These are phyloP conservation scores for Parafenestella ontariensis DNA, from an alignment of 2,329 filamentous ascomycete genomes.

Conservation along the genomic window DNA sequence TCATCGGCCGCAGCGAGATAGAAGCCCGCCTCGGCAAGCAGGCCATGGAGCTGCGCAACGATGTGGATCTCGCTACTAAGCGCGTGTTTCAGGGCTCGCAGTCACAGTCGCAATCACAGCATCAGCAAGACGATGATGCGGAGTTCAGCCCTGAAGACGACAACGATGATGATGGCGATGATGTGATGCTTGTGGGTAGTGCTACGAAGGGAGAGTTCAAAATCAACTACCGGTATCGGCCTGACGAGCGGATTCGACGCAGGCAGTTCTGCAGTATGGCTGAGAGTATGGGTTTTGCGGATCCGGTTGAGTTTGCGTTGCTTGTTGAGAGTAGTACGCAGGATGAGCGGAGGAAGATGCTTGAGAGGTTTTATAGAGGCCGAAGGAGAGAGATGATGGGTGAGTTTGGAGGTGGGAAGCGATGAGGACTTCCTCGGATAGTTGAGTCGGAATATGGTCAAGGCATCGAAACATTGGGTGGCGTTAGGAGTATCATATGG, in stretches of 20 bases:
- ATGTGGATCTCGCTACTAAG: constrained; percentile 59
- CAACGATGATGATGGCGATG: constrained; percentile 29
- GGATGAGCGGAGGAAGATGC: constrained; percentile 76
- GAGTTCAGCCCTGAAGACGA: constrained; percentile 11
- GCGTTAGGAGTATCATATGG: neutral
- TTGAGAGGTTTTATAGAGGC: constrained; percentile 80
- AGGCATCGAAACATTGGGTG: neutral
- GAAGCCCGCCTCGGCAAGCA: constrained; percentile 82
- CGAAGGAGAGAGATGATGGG: constrained; percentile 60
- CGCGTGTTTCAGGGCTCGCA: constrained; percentile 65
- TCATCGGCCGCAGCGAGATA: constrained; percentile 90
- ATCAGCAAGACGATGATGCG: constrained; percentile 26
- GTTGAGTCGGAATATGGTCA: neutral
- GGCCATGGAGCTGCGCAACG: constrained; percentile 69
- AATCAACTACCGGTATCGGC: constrained; percentile 70
- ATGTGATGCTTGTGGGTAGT: constrained; percentile 14
- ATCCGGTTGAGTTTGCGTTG: constrained; percentile 83
- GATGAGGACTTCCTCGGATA: neutral
- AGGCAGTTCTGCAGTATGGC: constrained; percentile 95
- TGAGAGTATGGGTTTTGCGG: constrained; percentile 75
- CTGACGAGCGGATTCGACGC: constrained; percentile 74
- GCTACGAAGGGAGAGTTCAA: constrained; percentile 45
- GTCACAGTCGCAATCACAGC: constrained; percentile 29
- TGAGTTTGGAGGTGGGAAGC: neutral
- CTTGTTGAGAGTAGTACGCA: constrained; percentile 91